Base-by-base conservation (phyloP, 2,329 filamentous ascomycete species). In the Cercospora citrullina region DNA sequence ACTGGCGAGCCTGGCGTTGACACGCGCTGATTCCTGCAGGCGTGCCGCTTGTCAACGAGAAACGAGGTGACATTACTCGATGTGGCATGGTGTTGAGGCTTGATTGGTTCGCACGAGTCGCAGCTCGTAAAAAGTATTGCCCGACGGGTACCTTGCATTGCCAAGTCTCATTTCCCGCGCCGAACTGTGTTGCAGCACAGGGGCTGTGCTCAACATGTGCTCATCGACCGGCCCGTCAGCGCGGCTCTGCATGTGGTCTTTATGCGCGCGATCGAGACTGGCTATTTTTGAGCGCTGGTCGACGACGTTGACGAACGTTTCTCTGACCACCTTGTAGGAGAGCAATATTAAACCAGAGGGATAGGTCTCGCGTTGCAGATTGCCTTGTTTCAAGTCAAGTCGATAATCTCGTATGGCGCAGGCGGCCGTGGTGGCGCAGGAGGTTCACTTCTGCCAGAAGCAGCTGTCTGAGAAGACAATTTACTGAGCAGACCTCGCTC, bases 381-480 rank as follows among this genome's bases (percentile, higher is more conserved):
- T 51, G n/a, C n/a, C 39, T 7, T 33, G 23, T 55, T 53, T 71
- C 68, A 71, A 21, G 68, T 69, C 55, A 71, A 48, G 42, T 69
- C 69, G 48, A 71, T 69, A n/a, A 71, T 63, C 36, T 64, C 48
- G 21, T 30, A n/a, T 26, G 53, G n/a, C 12, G 28, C 42, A 33
- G 60, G 39, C 36, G 16, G 26, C 6, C 26, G 18, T 12, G 21
- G 18, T 31, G 9, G 61, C 30, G 14, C 30, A 28, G 30, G 42
- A 36, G 60, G 45, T 30, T 31, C 28, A 23, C 14, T 26, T 16
- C 9, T 16, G n/a, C 23, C 28, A 6, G n/a, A 18, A 9, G 12
- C 23, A n/a, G 23, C 30, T 16, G 61, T n/a, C 23, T 36, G 48
- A 16, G 48, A 30, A 12, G 61, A 23, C 8, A 64, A 31, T 51